These are phyloP conservation scores for Aspergillus nidulans DNA, from an alignment of 495 filamentous ascomycete genomes.

Conservation along the genomic window DNA sequence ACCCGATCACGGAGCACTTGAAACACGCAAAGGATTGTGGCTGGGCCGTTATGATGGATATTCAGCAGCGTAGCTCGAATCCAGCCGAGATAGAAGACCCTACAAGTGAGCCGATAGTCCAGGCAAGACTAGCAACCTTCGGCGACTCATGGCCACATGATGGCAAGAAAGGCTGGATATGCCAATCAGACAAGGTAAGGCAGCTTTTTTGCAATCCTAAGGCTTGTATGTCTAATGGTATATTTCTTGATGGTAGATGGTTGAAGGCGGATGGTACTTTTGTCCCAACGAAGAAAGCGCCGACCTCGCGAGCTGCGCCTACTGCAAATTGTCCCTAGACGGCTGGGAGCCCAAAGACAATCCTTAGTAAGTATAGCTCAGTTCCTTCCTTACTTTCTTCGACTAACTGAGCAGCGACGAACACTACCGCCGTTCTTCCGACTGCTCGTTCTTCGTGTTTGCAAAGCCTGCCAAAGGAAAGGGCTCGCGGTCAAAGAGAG, in stretches of 20 bases:
- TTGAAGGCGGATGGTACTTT: constrained; percentile 89
- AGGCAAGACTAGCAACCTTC: constrained; percentile 80
- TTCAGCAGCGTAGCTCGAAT: constrained; percentile 62
- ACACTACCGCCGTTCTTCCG: constrained; percentile 70
- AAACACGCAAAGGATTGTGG: constrained; percentile 76
- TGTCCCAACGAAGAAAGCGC: constrained; percentile 74
- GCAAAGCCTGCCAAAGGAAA: constrained; percentile 42
- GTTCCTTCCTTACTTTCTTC: constrained; percentile 17
- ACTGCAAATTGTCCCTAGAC: constrained; percentile 80
- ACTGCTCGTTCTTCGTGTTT: constrained; percentile 77
- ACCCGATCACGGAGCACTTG: constrained; percentile 77
- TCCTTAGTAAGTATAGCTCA: constrained; percentile 59
- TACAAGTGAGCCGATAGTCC: constrained; percentile 58
- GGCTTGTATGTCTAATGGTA: not conserved
- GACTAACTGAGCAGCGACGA: constrained; percentile 62
- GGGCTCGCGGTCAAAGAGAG: constrained; percentile 46
- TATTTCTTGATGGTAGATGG: constrained; percentile 55
- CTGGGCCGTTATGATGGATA: constrained; percentile 78
- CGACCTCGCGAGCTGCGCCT: constrained; percentile 82
- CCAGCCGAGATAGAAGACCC: constrained; percentile 66
- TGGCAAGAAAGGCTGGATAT: constrained; percentile 78
- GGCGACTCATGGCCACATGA: constrained; percentile 79
- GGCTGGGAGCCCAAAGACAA: constrained; percentile 91
- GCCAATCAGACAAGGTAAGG: constrained; percentile 76
- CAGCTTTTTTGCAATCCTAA: not conserved